Percentiles rank a stretch among this genome's conserved stretches.
Evolutionary conservation across 2,329 filamentous ascomycete genomes (phyloP).

Genomic region (Nemania sp.): DNA sequence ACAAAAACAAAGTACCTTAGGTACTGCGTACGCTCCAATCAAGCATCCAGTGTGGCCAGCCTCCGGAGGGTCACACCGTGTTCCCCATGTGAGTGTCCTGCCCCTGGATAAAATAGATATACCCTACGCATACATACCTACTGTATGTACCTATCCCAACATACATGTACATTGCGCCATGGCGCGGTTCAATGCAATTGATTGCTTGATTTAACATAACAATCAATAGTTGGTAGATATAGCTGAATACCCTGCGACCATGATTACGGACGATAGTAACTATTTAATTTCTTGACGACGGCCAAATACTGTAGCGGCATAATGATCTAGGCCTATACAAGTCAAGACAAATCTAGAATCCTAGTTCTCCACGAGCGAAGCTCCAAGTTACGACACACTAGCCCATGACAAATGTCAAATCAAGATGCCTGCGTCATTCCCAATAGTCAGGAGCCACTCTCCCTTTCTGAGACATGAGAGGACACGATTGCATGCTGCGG

Average conservation of each 20-base stretch:
- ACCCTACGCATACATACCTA: not conserved
- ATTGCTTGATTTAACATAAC: no score
- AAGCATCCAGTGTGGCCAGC: not conserved
- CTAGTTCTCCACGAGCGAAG: conserved; percentile 19
- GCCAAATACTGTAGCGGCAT: conserved; percentile 4
- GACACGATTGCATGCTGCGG: conserved; percentile 18
- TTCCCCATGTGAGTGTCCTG: no score
- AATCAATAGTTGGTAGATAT: not conserved
- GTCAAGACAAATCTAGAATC: conserved; percentile 15
- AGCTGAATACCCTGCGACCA: not conserved
- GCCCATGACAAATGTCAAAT: conserved; percentile 36
- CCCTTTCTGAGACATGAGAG: conserved; percentile 28
- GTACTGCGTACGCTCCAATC: conserved; percentile 5
- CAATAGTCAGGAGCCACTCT: conserved; percentile 27
- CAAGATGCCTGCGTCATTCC: conserved; percentile 21
- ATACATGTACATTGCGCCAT: not conserved
- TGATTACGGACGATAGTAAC: not conserved
- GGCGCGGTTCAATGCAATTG: conserved; percentile 8
- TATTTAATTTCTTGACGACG: not conserved
- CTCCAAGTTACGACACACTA: conserved; percentile 2
- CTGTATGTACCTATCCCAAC: not conserved
- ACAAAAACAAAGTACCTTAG: no score
- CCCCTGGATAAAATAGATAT: not conserved
- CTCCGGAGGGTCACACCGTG: not conserved
- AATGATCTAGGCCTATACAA: conserved; percentile 2